Conservation (phyloP, 139 green algal species). For the Chlorella ohadii region DNA sequence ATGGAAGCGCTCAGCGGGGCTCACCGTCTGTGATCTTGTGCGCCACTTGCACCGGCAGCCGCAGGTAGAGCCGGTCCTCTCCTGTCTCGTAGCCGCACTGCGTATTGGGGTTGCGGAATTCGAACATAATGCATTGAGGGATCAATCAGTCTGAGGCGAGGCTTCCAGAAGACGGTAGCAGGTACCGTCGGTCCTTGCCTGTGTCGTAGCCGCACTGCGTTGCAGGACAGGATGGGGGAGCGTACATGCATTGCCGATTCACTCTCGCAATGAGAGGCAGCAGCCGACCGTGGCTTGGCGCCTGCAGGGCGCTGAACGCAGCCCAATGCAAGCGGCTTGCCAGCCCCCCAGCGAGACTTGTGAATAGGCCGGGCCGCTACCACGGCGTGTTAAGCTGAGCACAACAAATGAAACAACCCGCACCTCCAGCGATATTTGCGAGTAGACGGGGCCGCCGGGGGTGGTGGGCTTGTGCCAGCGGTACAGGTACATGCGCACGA, state of each 20-base stretch:
- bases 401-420: not conserved
- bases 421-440: slow-evolving; percentile 12
- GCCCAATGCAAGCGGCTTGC: too few species aligned
- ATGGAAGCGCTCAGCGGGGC: not conserved
- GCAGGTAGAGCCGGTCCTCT: slow-evolving; percentile 58
- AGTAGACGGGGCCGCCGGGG: not conserved
- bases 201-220: not conserved
- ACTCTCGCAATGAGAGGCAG: too few species aligned
- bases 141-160: not conserved
- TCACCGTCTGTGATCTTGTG: slow-evolving; percentile 65
- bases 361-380: too few species aligned
- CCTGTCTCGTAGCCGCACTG: slow-evolving; percentile 56
- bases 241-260: too few species aligned
- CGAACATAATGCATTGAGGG: too few species aligned
- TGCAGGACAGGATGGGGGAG: not conserved
- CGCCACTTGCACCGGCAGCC: slow-evolving; percentile 65
- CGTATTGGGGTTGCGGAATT: too few species aligned
- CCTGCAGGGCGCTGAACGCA: too few species aligned
- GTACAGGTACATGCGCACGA: slow-evolving; percentile 74
- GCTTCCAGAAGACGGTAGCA: not conserved
- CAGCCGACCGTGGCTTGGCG: too few species aligned
- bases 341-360: too few species aligned
- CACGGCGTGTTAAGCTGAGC: too few species aligned
- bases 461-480: slow-evolving; percentile 57
- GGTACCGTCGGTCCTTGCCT: not conserved